Percentiles rank a stretch among this genome's conserved stretches.
phyloP scores from a whole-genome alignment of 257 asterid species.

The Scutellaria barbata region DNA sequence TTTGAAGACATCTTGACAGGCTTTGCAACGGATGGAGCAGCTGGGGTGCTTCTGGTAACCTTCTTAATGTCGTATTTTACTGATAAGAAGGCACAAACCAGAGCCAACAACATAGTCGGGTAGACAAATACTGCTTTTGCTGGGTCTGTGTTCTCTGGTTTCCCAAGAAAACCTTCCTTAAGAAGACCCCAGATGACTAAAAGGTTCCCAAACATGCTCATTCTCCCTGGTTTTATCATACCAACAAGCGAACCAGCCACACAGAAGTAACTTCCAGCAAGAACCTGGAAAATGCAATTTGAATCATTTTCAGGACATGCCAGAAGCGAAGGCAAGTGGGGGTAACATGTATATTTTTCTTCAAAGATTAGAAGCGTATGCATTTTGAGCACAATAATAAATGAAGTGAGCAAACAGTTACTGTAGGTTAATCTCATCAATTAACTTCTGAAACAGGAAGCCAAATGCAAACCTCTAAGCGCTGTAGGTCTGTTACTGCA shows the following conservation, averaged over 20 bases:
- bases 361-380: neutral
- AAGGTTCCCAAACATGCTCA: slow-evolving; percentile 98
- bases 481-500: slow-evolving; percentile 75
- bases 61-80: slow-evolving; percentile 82
- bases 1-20: slow-evolving; percentile 78
- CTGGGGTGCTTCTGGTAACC: slow-evolving; percentile 48
- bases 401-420: neutral
- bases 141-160: slow-evolving; percentile 68
- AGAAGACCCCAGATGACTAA: slow-evolving; percentile 91
- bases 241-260: slow-evolving; percentile 93
- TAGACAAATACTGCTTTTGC: slow-evolving; percentile 71
- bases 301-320: neutral
- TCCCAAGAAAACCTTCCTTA: slow-evolving; percentile 88
- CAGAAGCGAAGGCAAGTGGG: neutral
- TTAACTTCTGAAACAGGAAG: slow-evolving; percentile 16
- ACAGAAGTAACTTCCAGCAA: slow-evolving; percentile 96
- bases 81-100: slow-evolving; percentile 72
- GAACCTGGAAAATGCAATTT: slow-evolving; percentile 60
- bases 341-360: neutral
- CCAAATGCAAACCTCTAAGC: slow-evolving; percentile 71
- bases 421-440: neutral
- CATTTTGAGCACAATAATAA: neutral
- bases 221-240: slow-evolving; percentile 83
- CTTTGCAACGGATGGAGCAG: slow-evolving; percentile 67
- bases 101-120: slow-evolving; percentile 88